phyloP scores from a whole-genome alignment of 441 rosid species.

The Rhodomyrtus psidioides region DNA sequence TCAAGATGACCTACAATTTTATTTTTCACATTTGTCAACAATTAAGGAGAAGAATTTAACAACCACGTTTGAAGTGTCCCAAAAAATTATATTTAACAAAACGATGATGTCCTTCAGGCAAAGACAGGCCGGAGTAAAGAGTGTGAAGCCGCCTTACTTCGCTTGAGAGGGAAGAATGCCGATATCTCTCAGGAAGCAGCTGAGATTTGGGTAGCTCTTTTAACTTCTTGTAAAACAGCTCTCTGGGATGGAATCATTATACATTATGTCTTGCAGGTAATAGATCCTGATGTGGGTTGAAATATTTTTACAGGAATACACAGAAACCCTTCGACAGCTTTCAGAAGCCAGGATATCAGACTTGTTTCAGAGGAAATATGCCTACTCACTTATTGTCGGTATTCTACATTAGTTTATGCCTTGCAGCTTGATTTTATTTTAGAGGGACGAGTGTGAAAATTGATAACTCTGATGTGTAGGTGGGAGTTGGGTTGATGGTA shows the following conservation, averaged over 20 bases:
- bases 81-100: background rate
- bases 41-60: background rate
- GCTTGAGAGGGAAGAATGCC: slow-evolving; percentile 31
- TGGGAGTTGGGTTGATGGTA: slow-evolving; percentile 55
- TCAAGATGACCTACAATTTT: background rate
- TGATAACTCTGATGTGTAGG: slow-evolving; percentile 13
- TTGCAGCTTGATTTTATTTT: background rate
- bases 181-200: slow-evolving; percentile 36
- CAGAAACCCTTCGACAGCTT: slow-evolving; percentile 29
- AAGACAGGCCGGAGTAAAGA: slow-evolving; percentile 33
- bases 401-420: background rate
- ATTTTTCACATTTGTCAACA: background rate
- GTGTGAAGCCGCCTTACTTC: slow-evolving; percentile 27
- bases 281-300: background rate
- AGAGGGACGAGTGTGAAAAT: background rate
- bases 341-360: slow-evolving; percentile 41
- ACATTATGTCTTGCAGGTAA: background rate
- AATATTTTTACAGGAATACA: slow-evolving; percentile 39
- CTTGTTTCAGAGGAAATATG: slow-evolving; percentile 49
- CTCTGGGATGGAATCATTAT: background rate
- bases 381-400: slow-evolving; percentile 51
- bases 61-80: background rate
- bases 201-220: slow-evolving; percentile 38
- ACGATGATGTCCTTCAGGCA: slow-evolving; percentile 21
- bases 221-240: background rate